phyloP scores from a whole-genome alignment of 192 early-diverging fungal genomes.

The Gonapodya prolifera region DNA sequence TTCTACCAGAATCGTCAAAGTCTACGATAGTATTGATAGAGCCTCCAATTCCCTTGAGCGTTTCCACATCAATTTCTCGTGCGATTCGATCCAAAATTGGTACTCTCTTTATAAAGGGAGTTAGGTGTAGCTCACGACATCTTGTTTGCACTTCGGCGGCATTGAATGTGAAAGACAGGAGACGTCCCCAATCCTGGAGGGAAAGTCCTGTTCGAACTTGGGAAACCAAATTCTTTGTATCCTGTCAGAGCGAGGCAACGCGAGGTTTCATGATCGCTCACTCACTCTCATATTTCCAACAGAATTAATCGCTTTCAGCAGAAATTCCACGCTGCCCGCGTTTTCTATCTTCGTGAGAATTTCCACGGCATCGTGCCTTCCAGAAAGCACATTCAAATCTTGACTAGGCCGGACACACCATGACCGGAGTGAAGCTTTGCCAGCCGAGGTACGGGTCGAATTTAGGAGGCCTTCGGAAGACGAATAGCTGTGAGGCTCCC shows the following conservation, averaged over 20 bases:
- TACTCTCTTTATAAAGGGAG: constrained; percentile 9
- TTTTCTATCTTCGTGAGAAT: constrained; percentile 35
- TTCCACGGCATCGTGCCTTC: constrained; percentile 41
- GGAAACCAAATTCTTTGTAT: constrained; percentile 33
- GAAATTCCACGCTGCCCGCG: constrained; percentile 20
- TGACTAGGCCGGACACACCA: constrained; percentile 57
- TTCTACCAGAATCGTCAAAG: constrained; percentile 51
- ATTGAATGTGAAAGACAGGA: constrained; percentile 10
- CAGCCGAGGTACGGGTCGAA: constrained; percentile 42
- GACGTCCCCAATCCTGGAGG: constrained; percentile 12
- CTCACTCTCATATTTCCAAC: constrained; percentile 20
- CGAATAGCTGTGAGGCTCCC: neutral
- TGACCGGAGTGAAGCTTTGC: constrained; percentile 37
- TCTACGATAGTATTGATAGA: constrained; percentile 52
- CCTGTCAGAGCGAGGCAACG: neutral
- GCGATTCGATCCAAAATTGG: constrained; percentile 10
- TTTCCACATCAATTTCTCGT: constrained; percentile 15
- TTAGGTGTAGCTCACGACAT: neutral
- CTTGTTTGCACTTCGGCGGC: constrained; percentile 11
- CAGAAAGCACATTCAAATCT: constrained; percentile 26
- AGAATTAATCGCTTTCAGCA: constrained; percentile 22
- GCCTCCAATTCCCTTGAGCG: constrained; percentile 34
- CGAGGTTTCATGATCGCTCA: neutral
- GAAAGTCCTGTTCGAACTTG: constrained; percentile 27
- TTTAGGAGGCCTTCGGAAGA: constrained; percentile 42